These are phyloP conservation scores for Naematelia encephala DNA, from an alignment of 768 basidiomycete genomes.

Conservation along the genomic window DNA sequence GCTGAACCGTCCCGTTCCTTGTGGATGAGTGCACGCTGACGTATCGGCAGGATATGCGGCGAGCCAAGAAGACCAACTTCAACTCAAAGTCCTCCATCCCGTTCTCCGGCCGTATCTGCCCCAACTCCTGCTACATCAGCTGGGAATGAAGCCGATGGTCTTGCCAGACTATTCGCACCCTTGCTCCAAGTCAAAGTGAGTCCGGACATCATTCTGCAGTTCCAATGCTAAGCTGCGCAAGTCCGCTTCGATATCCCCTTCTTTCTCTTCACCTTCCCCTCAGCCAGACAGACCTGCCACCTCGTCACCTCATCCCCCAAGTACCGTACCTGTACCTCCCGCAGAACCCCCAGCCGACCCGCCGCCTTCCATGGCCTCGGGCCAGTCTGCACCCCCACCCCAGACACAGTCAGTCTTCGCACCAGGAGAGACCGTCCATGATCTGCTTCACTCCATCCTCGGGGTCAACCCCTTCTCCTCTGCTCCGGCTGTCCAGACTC, in stretches of 20 bases:
- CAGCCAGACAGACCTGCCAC: not conserved
- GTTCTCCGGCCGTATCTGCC: not conserved
- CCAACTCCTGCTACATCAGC: not conserved
- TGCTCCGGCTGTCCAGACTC: not conserved
- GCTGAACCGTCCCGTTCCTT: not conserved
- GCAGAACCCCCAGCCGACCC: not conserved
- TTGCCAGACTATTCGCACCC: not conserved
- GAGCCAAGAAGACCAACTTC: slow-evolving; percentile 22
- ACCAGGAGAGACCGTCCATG: slow-evolving; percentile 40
- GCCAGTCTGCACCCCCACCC: slow-evolving; percentile 5
- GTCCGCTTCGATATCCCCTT: not conserved
- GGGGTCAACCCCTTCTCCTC: slow-evolving; percentile 12
- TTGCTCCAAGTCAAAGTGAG: not conserved
- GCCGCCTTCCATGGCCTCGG: slow-evolving; percentile 1
- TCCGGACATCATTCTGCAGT: not conserved
- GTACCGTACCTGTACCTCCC: not conserved
- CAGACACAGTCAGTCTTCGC: slow-evolving; percentile 1
- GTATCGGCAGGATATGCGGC: slow-evolving; percentile 32
- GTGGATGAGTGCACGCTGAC: not conserved
- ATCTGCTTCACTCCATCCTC: slow-evolving; percentile 35
- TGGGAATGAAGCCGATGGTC: not conserved
- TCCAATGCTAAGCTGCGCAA: not conserved
- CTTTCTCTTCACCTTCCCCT: not conserved
- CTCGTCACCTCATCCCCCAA: not conserved
- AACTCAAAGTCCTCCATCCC: not conserved